These are phyloP conservation scores for Penicillium arizonense DNA, from an alignment of 495 filamentous ascomycete species.

Conservation along the genomic window DNA sequence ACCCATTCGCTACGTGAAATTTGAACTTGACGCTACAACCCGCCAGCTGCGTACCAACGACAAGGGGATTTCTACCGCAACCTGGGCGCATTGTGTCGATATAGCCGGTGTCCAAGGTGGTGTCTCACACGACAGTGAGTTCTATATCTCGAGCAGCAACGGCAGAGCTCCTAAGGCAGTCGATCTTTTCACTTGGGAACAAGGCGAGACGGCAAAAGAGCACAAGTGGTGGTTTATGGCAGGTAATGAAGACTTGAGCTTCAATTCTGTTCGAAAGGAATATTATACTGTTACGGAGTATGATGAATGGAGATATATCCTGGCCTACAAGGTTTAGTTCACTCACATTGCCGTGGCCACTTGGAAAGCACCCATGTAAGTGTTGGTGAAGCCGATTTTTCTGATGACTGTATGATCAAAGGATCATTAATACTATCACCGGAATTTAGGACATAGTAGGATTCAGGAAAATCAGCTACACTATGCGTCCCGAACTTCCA, in stretches of 20 bases:
- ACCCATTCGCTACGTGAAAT: constrained; percentile 23
- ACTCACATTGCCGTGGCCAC: no score
- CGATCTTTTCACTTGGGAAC: constrained; percentile 19
- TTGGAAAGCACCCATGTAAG: no score
- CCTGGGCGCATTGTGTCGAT: constrained; percentile 19
- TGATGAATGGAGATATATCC: constrained; percentile 10
- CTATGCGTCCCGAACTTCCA: no score
- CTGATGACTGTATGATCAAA: no score
- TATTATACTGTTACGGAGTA: constrained; percentile 29
- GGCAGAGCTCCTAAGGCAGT: constrained; percentile 12
- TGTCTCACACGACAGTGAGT: constrained; percentile 13
- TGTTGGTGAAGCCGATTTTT: no score
- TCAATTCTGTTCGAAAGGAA: constrained; percentile 15
- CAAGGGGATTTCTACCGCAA: constrained; percentile 16
- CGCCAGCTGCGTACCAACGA: constrained; percentile 13
- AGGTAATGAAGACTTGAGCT: constrained; percentile 25
- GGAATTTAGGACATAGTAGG: no score
- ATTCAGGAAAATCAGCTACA: no score
- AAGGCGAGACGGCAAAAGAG: constrained; percentile 5
- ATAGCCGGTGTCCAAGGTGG: constrained; percentile 21
- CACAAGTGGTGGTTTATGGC: constrained; percentile 16
- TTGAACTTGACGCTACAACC: constrained; percentile 12
- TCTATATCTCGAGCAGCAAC: constrained; percentile 22
- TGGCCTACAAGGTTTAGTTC: constrained; percentile 18
- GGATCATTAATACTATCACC: no score